Evolutionary conservation across 2,329 filamentous ascomycete species (phyloP).

Genomic region (Ascosphaera apis): DNA sequence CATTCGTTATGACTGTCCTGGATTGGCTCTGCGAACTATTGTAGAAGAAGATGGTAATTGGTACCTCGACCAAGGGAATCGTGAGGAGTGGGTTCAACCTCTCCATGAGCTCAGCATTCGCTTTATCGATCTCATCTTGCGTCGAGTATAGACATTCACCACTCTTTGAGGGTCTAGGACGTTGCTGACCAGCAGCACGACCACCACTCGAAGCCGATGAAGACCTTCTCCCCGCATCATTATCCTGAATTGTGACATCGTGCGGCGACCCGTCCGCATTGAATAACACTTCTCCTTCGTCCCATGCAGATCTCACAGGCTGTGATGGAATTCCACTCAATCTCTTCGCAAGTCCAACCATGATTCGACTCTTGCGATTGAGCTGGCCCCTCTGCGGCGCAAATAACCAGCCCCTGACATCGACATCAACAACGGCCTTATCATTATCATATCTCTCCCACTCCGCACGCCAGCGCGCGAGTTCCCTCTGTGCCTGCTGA

Average conservation of each 20-base stretch:
- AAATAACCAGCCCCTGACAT: constrained; percentile 91
- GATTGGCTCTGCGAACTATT: constrained; percentile 66
- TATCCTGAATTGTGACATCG: too few relatives aligned
- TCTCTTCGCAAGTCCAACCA: constrained; percentile 68
- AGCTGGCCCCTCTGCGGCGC: constrained; percentile 63
- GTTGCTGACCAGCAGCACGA: too few relatives aligned
- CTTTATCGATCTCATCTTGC: constrained; percentile 50
- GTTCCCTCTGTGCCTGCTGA: constrained; percentile 30
- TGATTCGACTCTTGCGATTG: constrained; percentile 63
- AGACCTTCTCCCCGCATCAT: too few relatives aligned
- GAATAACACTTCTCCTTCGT: too few relatives aligned
- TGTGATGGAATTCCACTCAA: constrained; percentile 72
- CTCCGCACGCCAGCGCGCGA: constrained; percentile 53
- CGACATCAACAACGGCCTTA: constrained; percentile 73
- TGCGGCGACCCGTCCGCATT: too few relatives aligned
- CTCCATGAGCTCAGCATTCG: constrained; percentile 73
- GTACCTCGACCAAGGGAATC: constrained; percentile 49
- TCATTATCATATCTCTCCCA: constrained; percentile 65
- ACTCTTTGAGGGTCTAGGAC: too few relatives aligned
- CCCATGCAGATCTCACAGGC: too few relatives aligned
- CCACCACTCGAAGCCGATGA: too few relatives aligned
- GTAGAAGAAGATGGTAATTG: constrained; percentile 89
- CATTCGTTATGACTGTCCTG: constrained; percentile 62
- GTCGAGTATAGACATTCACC: too few relatives aligned
- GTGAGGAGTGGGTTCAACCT: constrained; percentile 77